These are phyloP conservation scores for Pichia sp. DNA, from an alignment of 1,139 yeast genomes.

Conservation along the genomic window DNA sequence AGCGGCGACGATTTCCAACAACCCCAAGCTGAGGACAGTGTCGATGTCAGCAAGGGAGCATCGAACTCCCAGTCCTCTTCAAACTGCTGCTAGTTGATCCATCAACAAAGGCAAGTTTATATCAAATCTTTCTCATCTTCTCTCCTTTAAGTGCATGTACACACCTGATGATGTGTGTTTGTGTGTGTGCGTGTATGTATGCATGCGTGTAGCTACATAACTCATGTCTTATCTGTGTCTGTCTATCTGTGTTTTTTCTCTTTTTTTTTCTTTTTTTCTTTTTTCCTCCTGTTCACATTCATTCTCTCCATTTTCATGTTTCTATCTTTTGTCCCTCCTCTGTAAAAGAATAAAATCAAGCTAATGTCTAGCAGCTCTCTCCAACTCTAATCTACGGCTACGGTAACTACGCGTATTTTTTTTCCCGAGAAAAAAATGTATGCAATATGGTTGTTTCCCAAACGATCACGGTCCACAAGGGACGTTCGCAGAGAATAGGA, in stretches of 20 bases:
- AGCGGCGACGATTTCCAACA: constrained; percentile 44
- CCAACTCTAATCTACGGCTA: background rate
- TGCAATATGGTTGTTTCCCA: constrained; percentile 91
- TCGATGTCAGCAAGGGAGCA: constrained; percentile 43
- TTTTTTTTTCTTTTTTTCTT: too few species aligned
- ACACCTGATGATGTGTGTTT: background rate
- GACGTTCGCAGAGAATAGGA: constrained; percentile 90
- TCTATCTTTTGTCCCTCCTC: background rate
- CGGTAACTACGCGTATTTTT: background rate
- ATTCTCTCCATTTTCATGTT: background rate
- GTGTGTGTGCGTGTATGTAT: background rate
- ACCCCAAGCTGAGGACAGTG: constrained; percentile 27
- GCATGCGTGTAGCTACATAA: background rate
- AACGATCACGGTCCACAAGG: constrained; percentile 69
- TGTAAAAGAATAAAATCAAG: too few species aligned
- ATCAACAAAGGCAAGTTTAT: background rate
- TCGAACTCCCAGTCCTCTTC: constrained; percentile 21
- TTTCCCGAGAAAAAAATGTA: constrained; percentile 39
- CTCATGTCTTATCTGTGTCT: background rate
- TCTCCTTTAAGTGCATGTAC: background rate
- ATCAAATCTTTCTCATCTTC: background rate
- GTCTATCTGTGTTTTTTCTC: background rate
- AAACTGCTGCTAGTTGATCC: constrained; percentile 26
- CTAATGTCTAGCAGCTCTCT: too few species aligned
- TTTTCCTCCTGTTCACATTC: too few species aligned